These are phyloP conservation scores for Dendryphion nanum DNA, from an alignment of 2,329 filamentous ascomycete genomes.

Conservation along the genomic window DNA sequence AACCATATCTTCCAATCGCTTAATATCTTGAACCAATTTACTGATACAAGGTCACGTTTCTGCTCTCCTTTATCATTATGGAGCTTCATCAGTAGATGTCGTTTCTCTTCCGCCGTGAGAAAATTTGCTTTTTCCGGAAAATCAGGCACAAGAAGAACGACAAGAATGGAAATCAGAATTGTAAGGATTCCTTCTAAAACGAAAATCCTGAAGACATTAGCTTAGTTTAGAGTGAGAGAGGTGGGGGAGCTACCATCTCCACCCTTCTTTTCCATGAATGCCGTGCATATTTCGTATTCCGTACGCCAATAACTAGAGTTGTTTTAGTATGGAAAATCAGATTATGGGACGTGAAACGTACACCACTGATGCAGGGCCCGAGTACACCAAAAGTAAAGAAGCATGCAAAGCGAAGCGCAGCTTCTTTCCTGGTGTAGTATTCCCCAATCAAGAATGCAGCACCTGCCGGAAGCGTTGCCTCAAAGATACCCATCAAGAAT, in stretches of 20 bases:
- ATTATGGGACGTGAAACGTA: conserved; percentile 2
- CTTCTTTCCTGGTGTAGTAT: conserved; percentile 53
- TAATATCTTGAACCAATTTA: conserved; percentile 49
- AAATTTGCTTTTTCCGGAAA: conserved; percentile 52
- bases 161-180: conserved; percentile 45
- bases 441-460: conserved; percentile 27
- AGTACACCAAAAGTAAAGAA: conserved; percentile 55
- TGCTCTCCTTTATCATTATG: conserved; percentile 48
- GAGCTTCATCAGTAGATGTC: conserved; percentile 51
- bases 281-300: conserved; percentile 36
- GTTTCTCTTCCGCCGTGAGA: conserved; percentile 49
- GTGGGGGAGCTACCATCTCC: conserved; percentile 17
- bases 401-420: conserved; percentile 52
- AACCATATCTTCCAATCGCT: conserved; percentile 56
- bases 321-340: neutral
- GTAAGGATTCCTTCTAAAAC: conserved; percentile 60
- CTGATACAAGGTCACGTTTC: conserved; percentile 46
- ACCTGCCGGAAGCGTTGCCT: conserved; percentile 31
- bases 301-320: conserved; percentile 44
- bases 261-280: conserved; percentile 23
- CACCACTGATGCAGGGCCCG: conserved; percentile 55
- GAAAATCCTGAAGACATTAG: conserved; percentile 47
- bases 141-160: conserved; percentile 54
- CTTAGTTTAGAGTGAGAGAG: neutral
- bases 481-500: conserved; percentile 35